Percentiles rank a stretch among this genome's conserved stretches.
Conservation (phyloP, 2,329 filamentous ascomycete genomes). For the Aureobasidium sp. region DNA sequence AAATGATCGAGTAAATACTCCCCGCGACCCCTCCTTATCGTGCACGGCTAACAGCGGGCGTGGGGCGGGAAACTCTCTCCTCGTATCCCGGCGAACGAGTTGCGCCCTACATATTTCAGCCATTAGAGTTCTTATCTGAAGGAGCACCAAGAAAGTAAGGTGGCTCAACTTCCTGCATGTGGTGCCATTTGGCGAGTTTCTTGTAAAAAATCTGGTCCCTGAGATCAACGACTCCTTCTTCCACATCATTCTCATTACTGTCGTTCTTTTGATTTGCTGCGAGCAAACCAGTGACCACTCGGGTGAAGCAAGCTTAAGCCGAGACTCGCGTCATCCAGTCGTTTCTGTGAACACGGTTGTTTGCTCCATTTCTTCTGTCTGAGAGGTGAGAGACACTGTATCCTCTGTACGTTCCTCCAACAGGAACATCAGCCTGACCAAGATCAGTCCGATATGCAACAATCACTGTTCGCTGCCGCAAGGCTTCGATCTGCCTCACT, state of each 20-base stretch:
- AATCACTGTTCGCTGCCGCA: constrained; percentile 4
- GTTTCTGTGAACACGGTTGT: not conserved
- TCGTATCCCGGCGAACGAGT: not conserved
- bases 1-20: not conserved
- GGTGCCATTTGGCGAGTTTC: not conserved
- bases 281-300: not conserved
- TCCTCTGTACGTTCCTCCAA: not conserved
- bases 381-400: not conserved
- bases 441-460: not conserved
- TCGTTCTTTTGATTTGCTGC: not conserved
- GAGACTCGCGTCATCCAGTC: constrained; percentile 1
- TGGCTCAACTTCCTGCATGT: constrained; percentile 6
- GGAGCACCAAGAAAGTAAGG: constrained; percentile 4
- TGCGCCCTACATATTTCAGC: not conserved
- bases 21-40: not conserved
- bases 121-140: constrained; percentile 8
- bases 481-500: constrained; percentile 6
- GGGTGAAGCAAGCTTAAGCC: constrained; percentile 5
- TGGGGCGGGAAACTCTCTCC: not conserved
- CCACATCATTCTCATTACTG: not conserved
- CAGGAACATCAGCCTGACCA: not conserved
- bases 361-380: not conserved
- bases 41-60: not conserved
- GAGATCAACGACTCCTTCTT: not conserved
- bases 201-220: not conserved